A percentile compares a stretch with the other conserved stretches of the same genome.
Evolutionary conservation across 2,329 filamentous ascomycete species (phyloP).

Genomic region (Amylocarpus encephaloides): DNA sequence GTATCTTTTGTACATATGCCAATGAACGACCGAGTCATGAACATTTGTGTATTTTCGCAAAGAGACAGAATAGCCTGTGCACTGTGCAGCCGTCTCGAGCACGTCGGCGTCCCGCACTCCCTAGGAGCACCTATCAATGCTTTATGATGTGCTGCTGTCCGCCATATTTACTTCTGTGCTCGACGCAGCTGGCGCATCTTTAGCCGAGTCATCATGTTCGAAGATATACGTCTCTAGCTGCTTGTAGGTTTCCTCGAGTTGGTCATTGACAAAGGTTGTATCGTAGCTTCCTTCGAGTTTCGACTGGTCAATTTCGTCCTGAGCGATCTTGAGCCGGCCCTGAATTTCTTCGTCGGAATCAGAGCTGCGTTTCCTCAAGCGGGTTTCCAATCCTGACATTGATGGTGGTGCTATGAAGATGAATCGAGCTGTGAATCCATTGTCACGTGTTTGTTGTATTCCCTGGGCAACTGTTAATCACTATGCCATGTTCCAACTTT

Average conservation of each 20-base stretch:
- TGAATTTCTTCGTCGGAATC: conserved; percentile 43
- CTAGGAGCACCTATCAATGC: background rate
- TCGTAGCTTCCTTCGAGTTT: conserved; percentile 43
- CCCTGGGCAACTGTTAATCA: conserved; percentile 35
- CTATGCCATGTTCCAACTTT: background rate
- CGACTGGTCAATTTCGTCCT: conserved; percentile 39
- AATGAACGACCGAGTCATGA: background rate
- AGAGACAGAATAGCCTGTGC: background rate
- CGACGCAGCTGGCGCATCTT: conserved; percentile 2
- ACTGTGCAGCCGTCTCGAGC: background rate
- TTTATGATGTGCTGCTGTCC: conserved; percentile 4
- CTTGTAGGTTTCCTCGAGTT: conserved; percentile 43
- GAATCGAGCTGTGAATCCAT: conserved; percentile 49
- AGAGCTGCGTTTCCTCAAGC: conserved; percentile 38
- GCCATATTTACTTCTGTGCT: conserved; percentile 13
- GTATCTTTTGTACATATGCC: conserved; percentile 6
- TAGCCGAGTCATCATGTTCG: conserved; percentile 13
- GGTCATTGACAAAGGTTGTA: conserved; percentile 44
- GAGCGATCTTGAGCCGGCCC: conserved; percentile 36
- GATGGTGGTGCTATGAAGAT: conserved; percentile 45
- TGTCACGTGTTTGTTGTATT: conserved; percentile 50
- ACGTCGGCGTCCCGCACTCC: no score
- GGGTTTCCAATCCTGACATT: conserved; percentile 34
- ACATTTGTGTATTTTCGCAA: background rate
- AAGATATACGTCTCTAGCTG: conserved; percentile 46